Evolutionary conservation across 225 moss, liverwort and hornwort species (phyloP).

Genomic region (Straminergon stramineum): DNA sequence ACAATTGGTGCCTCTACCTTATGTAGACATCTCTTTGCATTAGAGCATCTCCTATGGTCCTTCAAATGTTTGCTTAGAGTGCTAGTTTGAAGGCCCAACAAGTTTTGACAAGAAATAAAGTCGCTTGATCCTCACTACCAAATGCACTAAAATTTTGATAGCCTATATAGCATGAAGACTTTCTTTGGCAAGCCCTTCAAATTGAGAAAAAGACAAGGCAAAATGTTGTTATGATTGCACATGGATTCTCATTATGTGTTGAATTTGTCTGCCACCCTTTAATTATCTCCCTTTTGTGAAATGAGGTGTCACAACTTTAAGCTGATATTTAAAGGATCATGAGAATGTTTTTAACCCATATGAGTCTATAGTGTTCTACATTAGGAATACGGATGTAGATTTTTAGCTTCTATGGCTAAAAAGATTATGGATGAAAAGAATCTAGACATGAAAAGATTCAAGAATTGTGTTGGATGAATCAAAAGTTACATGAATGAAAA

Average conservation of each 20-base stretch:
- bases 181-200: background rate
- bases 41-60: background rate
- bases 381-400: fast-evolving
- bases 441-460: background rate
- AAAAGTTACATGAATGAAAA: background rate
- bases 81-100: fast-evolving
- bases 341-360: background rate
- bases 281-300: fast-evolving
- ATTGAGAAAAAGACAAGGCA: background rate
- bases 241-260: fast-evolving
- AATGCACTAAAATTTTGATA: background rate
- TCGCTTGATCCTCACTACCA: too few relatives aligned
- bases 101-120: background rate
- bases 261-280: fast-evolving
- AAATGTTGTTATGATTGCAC: background rate
- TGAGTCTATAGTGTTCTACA: fast-evolving
- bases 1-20: too few relatives aligned
- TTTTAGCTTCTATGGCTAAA: background rate
- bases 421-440: background rate
- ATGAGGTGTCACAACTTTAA: background rate
- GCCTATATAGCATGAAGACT: fast-evolving
- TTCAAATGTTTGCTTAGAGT: background rate
- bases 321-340: background rate
- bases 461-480: background rate
- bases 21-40: background rate